Conservation (phyloP, 176 grass and related monocot genomes). For the Oryza glaberrima region DNA sequence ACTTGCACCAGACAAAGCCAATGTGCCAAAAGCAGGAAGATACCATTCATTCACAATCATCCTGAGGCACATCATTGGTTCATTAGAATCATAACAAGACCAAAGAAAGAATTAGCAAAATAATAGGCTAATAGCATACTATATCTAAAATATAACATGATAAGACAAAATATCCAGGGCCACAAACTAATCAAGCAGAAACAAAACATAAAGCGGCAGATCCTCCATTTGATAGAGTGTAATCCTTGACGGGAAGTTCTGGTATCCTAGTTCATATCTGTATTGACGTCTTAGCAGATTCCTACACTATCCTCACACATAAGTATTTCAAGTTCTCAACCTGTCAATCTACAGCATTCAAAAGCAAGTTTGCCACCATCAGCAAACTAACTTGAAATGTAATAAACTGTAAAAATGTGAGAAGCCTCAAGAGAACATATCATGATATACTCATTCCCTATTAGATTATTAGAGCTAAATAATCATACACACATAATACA, state of each 20-base stretch:
- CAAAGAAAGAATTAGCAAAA: conserved; percentile 9
- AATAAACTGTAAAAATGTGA: not conserved
- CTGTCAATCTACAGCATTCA: not conserved
- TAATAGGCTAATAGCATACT: not conserved
- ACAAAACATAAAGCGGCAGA: not conserved
- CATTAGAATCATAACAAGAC: conserved; percentile 26
- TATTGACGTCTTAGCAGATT: not conserved
- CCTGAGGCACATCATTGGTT: conserved; percentile 49
- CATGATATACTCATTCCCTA: not conserved
- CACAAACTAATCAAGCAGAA: conserved; percentile 8
- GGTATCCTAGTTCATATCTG: not conserved
- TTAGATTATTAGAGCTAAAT: not conserved
- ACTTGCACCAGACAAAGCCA: conserved; percentile 82
- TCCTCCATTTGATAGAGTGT: not conserved
- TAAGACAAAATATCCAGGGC: not conserved
- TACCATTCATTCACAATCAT: conserved; percentile 94
- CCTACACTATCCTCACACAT: not conserved
- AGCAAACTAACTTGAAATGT: not conserved
- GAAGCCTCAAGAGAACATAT: not conserved
- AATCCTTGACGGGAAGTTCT: conserved; percentile 7
- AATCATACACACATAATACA: not conserved
- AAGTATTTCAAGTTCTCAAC: not conserved
- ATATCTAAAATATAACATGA: conserved; percentile 28
- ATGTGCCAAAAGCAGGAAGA: conserved; percentile 80
- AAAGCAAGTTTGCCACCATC: not conserved